Conservation (phyloP, 768 basidiomycete species). For the Xanthoconium stramineum region DNA sequence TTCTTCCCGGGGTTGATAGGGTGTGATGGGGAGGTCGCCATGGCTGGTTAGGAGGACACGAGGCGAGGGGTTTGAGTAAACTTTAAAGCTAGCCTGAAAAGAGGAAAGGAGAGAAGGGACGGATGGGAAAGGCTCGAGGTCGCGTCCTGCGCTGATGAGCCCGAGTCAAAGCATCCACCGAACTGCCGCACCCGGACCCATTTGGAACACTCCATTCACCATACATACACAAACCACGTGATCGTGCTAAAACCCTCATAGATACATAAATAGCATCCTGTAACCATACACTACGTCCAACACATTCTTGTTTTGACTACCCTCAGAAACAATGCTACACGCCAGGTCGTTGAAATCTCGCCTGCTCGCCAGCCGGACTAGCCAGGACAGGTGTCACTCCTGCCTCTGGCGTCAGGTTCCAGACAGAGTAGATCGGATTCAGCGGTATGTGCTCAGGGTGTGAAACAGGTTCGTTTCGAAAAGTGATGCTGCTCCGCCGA, state of each 20-base stretch:
- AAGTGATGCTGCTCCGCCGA: background rate
- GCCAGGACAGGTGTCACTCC: background rate
- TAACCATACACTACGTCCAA: too few relatives aligned
- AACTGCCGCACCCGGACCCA: slow-evolving; percentile 22
- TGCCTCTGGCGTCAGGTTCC: background rate
- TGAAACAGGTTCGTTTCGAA: background rate
- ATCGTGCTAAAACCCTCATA: too few relatives aligned
- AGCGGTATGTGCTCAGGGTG: background rate
- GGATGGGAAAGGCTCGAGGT: slow-evolving; percentile 20
- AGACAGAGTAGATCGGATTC: background rate
- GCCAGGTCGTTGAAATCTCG: background rate
- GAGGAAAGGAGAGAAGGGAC: slow-evolving; percentile 13
- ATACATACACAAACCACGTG: too few relatives aligned
- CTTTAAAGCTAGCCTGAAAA: slow-evolving; percentile 8
- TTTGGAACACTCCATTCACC: slow-evolving; percentile 25
- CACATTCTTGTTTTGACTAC: too few relatives aligned
- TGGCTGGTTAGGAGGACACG: slow-evolving; percentile 3
- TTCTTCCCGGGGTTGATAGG: slow-evolving; percentile 23
- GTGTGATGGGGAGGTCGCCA: slow-evolving; percentile 22
- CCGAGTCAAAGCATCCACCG: slow-evolving; percentile 20
- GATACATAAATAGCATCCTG: too few relatives aligned
- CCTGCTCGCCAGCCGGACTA: background rate
- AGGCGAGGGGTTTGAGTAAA: background rate
- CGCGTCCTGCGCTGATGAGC: slow-evolving; percentile 38
- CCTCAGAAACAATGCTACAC: background rate